Evolutionary conservation across 768 basidiomycete genomes (phyloP).

Genomic region (Clathrus columnatus): DNA sequence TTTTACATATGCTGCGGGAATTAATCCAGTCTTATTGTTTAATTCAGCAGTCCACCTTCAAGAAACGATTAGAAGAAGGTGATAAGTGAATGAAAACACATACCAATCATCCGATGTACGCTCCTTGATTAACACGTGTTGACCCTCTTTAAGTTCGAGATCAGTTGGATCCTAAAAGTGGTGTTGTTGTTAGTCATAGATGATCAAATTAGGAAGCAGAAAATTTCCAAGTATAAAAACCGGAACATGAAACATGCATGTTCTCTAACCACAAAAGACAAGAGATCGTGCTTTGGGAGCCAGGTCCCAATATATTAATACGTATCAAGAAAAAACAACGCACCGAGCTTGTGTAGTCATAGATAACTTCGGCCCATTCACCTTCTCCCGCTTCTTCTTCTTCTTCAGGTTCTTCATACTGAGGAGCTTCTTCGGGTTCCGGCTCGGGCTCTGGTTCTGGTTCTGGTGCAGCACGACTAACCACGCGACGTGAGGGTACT

Average conservation of each 20-base stretch:
- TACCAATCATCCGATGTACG: conserved; percentile 72
- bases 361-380: conserved; percentile 73
- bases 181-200: not conserved
- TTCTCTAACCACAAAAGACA: no score
- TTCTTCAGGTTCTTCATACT: not conserved
- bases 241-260: no score
- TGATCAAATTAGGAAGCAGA: conserved; percentile 8
- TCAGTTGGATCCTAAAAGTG: conserved; percentile 55
- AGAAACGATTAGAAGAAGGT: conserved; percentile 7
- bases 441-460: conserved; percentile 26
- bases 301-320: no score
- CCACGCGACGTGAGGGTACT: conserved; percentile 37
- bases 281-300: no score
- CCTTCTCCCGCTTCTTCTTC: conserved; percentile 29
- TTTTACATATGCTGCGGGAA: conserved; percentile 64
- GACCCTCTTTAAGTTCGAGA: conserved; percentile 46
- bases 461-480: conserved; percentile 20
- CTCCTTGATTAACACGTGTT: conserved; percentile 55
- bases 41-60: conserved; percentile 61
- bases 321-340: conserved; percentile 5
- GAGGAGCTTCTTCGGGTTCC: conserved; percentile 24
- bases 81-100: conserved; percentile 18
- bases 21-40: conserved; percentile 48
- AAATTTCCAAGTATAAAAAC: not conserved
- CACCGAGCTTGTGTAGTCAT: conserved; percentile 65